phyloP scores from a whole-genome alignment of 2,329 filamentous ascomycete genomes.

The Fusarium ambrosium region DNA sequence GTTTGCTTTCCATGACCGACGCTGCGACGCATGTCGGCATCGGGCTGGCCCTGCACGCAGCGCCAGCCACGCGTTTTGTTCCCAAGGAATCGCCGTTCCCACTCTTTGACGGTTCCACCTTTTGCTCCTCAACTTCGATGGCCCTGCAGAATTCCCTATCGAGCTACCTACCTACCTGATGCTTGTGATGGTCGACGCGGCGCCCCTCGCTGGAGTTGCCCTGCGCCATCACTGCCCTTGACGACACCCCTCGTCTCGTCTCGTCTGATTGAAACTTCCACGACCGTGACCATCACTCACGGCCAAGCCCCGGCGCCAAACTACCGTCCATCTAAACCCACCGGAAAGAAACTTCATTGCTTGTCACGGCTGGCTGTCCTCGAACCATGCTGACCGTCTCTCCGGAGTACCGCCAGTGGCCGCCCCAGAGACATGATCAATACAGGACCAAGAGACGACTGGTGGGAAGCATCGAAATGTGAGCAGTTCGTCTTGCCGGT shows the following conservation, averaged over 20 bases:
- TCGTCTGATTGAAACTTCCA: constrained; percentile 38
- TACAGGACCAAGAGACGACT: not conserved
- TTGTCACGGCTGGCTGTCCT: constrained; percentile 14
- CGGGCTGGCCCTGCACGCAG: constrained; percentile 20
- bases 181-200: constrained; percentile 20
- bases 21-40: constrained; percentile 13
- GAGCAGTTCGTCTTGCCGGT: constrained; percentile 19
- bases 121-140: constrained; percentile 16
- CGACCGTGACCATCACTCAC: constrained; percentile 14
- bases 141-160: constrained; percentile 26
- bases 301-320: constrained; percentile 22
- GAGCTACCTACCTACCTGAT: constrained; percentile 13
- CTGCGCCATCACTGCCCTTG: constrained; percentile 42
- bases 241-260: constrained; percentile 35
- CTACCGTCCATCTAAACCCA: constrained; percentile 25
- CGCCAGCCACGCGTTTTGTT: constrained; percentile 19
- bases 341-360: constrained; percentile 19
- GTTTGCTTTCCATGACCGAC: constrained; percentile 9
- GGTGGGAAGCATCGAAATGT: constrained; percentile 29
- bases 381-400: constrained; percentile 18
- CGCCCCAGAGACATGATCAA: constrained; percentile 15
- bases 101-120: constrained; percentile 33
- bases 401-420: constrained; percentile 17
- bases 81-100: constrained; percentile 27
- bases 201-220: constrained; percentile 20